phyloP scores from a whole-genome alignment of 768 basidiomycete genomes.

The Cyathus striatus region DNA sequence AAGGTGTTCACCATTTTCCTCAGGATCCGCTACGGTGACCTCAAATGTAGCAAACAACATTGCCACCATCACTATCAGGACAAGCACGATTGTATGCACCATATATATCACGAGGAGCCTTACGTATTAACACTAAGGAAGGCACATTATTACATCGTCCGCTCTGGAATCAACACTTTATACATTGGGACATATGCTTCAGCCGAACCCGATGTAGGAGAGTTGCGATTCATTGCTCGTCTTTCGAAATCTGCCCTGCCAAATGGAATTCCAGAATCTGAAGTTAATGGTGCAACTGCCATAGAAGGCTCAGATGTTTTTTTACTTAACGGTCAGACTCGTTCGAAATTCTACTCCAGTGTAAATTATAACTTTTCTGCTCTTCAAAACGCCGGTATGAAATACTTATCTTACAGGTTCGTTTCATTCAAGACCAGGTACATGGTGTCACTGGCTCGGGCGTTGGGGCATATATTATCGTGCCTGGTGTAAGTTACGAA shows the following conservation, averaged over 20 bases:
- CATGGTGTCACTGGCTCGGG: slow-evolving; percentile 43
- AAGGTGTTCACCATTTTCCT: not conserved
- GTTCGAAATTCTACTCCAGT: slow-evolving; percentile 45
- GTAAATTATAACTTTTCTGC: slow-evolving; percentile 14
- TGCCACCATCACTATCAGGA: slow-evolving; percentile 34
- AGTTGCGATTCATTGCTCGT: slow-evolving; percentile 44
- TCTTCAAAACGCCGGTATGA: not conserved
- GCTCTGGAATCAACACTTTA: slow-evolving; percentile 36
- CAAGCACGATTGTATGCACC: slow-evolving; percentile 34
- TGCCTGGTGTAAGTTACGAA: slow-evolving; percentile 41
- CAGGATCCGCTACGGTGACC: slow-evolving; percentile 36
- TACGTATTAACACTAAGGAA: no score
- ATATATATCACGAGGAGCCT: no score
- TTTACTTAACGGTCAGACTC: slow-evolving; percentile 36
- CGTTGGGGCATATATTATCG: slow-evolving; percentile 39
- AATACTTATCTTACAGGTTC: slow-evolving; percentile 20
- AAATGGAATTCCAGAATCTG: slow-evolving; percentile 31
- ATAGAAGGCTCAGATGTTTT: slow-evolving; percentile 47
- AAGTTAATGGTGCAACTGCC: slow-evolving; percentile 34
- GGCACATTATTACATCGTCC: slow-evolving; percentile 43
- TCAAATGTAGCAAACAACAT: slow-evolving; percentile 34
- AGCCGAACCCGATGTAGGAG: slow-evolving; percentile 41
- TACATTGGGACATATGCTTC: slow-evolving; percentile 43
- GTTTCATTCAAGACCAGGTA: slow-evolving; percentile 46
- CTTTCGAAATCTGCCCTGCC: slow-evolving; percentile 34